Base-by-base conservation (phyloP, 306 rosid species). In the Lagenaria siceraria region DNA sequence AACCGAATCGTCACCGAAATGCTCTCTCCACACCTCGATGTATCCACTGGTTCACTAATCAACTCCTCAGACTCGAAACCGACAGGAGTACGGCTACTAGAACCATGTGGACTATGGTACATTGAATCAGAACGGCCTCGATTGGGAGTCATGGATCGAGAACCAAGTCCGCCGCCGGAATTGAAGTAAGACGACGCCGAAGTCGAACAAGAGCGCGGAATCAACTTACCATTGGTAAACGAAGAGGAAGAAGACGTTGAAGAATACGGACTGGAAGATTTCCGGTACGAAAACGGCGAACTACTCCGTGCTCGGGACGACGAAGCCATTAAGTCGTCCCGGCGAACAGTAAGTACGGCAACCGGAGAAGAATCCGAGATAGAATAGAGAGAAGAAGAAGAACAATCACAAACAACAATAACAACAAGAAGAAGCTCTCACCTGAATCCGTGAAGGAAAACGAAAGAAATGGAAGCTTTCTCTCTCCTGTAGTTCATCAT, bases 1-100 rank as follows among this genome's bases (percentile, higher is more conserved):
- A 96, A 96, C 87, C 99, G 96, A 89, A 96, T 91, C 88, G 99
- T 96, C 78, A 96, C 99, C 40, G 97, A 92, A 78, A 96, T 96
- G 82, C 99, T 96, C 78, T 96, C 99, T 36, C 90, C 93, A 0
- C 90, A 74, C 90, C 85, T 87, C 35, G 94, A 86, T 27, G 88
- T 36, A 51, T 91, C 97, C 48, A 88, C 29, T 18, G 87, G 79
- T 61, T 92, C 98, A 3, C 81, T 82, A 58, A 88, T 75, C 74
- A 89, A 83, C 52, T 96, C 99, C 52, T 96, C 99, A 13, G 87
- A 54, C 7, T 82, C 87, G 79, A 92, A 92, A 71, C 82, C 93
- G 15, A 96, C 98, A 24, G 98, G 94, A 2, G 98, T 88, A 27
- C 10, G 84, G 33, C 75, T 78, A 24, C 77, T 73, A 76, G 82